Percentiles rank a stretch among this genome's conserved stretches.
Conservation (phyloP, 495 filamentous ascomycete genomes). For the Neurospora sp. region DNA sequence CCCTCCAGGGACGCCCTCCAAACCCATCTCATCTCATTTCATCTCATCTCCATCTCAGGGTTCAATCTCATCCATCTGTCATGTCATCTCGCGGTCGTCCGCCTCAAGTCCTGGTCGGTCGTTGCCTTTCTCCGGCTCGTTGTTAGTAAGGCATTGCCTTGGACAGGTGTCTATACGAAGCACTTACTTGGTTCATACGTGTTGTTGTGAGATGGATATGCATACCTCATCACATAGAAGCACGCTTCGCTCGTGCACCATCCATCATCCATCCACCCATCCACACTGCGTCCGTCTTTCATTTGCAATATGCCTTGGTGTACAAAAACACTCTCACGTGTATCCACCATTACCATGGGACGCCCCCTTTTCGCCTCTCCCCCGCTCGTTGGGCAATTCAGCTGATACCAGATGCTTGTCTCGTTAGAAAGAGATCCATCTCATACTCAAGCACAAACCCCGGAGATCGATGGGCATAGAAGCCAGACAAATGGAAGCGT, state of each 20-base stretch:
- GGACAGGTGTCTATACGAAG: constrained; percentile 13
- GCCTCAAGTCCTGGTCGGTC: not conserved
- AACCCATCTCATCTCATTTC: not conserved
- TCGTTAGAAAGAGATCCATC: not conserved
- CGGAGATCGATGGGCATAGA: not conserved
- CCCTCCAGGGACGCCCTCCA: not conserved
- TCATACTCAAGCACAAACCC: not conserved
- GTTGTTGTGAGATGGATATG: not conserved
- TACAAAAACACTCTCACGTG: not conserved
- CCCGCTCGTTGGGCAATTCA: not conserved
- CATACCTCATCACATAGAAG: not conserved
- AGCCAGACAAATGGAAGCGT: not conserved
- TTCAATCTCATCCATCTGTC: not conserved
- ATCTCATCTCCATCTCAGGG: not conserved
- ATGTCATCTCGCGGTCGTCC: not conserved
- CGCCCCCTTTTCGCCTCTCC: not conserved
- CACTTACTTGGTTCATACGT: not conserved
- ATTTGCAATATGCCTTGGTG: not conserved
- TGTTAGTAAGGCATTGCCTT: constrained; percentile 11
- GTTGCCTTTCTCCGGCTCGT: not conserved
- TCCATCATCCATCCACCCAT: not conserved
- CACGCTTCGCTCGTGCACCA: not conserved
- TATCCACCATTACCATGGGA: not conserved
- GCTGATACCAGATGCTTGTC: not conserved
- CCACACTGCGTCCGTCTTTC: not conserved